Percentiles rank a stretch among this genome's conserved stretches.
phyloP scores from a whole-genome alignment of 148 eudicot species.

The Cornus controversa region DNA sequence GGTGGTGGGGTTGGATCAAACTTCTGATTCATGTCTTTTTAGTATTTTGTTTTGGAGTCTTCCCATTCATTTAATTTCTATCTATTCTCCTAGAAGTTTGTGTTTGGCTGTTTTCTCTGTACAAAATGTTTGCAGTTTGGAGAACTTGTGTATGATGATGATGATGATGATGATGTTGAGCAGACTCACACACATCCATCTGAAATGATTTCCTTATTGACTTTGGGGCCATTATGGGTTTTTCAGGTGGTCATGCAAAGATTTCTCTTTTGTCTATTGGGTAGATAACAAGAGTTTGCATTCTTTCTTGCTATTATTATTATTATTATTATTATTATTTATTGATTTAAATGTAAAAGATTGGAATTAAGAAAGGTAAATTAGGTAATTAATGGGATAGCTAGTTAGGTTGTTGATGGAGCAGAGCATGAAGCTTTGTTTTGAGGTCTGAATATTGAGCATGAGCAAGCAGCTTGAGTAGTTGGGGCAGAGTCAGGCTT shows the following conservation, averaged over 20 bases:
- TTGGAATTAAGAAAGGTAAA: too few species aligned
- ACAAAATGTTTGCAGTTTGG: slow-evolving; percentile 18
- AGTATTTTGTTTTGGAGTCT: background rate
- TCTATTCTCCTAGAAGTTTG: slow-evolving; percentile 6
- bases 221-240: too few species aligned
- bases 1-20: slow-evolving; percentile 1
- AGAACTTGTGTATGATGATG: slow-evolving; percentile 1
- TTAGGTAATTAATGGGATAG: too few species aligned
- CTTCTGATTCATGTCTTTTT: slow-evolving; percentile 2
- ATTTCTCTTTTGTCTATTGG: slow-evolving; percentile 5
- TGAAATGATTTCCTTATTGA: background rate
- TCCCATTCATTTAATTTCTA: background rate
- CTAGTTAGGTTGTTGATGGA: too few species aligned
- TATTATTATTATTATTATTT: too few species aligned
- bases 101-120: slow-evolving; percentile 18
- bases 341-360: too few species aligned
- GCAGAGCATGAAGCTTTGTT: too few species aligned
- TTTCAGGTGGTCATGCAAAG: background rate
- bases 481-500: too few species aligned
- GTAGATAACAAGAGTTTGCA: background rate
- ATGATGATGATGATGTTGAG: too few species aligned
- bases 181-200: background rate
- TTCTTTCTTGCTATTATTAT: too few species aligned
- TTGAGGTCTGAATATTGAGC: too few species aligned
- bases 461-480: too few species aligned